Conservation (phyloP, 192 early-diverging fungal species). For the Backusella tarrabulga region DNA sequence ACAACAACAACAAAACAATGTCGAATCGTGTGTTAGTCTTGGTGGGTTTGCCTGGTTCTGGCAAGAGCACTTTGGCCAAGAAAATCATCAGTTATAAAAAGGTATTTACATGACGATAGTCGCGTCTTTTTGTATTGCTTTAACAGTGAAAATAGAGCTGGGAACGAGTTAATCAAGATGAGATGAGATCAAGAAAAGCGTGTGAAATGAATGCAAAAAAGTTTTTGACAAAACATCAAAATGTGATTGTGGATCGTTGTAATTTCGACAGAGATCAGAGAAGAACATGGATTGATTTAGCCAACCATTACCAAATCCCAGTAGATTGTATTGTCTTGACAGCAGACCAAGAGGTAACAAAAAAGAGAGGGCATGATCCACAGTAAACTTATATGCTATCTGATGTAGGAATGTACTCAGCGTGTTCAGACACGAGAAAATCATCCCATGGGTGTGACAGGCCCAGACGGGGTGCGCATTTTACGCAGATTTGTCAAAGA, state of each 20-base stretch:
- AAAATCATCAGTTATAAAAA: constrained; percentile 38
- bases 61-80: constrained; percentile 70
- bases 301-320: constrained; percentile 49
- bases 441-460: constrained; percentile 74
- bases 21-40: constrained; percentile 53
- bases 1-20: neutral
- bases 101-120: constrained; percentile 10
- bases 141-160: constrained; percentile 31
- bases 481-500: constrained; percentile 58
- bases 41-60: constrained; percentile 75
- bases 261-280: constrained; percentile 78
- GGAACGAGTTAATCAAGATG: constrained; percentile 75
- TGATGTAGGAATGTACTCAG: constrained; percentile 48
- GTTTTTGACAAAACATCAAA: constrained; percentile 51
- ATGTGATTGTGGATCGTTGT: constrained; percentile 74
- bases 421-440: constrained; percentile 60
- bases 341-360: constrained; percentile 46
- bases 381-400: neutral
- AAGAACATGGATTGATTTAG: constrained; percentile 68
- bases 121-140: neutral
- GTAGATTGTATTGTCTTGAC: constrained; percentile 74
- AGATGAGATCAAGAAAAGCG: constrained; percentile 59
- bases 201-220: constrained; percentile 53
- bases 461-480: constrained; percentile 58
- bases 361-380: neutral